These are phyloP conservation scores for Adansonia madagascariensis DNA, from an alignment of 441 rosid species.

Conservation along the genomic window DNA sequence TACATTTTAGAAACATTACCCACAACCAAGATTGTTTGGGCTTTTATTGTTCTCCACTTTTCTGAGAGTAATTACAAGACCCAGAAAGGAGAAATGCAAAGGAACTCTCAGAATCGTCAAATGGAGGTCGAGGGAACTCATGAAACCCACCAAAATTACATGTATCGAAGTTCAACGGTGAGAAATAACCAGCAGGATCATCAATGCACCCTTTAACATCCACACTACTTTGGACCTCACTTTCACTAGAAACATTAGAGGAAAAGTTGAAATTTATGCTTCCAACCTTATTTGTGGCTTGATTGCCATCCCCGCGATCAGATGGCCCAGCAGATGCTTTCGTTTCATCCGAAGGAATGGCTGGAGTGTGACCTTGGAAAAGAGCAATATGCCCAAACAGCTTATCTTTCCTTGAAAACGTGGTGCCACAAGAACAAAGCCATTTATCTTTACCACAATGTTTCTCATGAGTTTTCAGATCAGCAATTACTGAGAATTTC, in stretches of 20 bases:
- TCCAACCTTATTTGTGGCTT: conserved; percentile 45
- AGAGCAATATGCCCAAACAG: conserved; percentile 87
- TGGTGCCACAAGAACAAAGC: conserved; percentile 96
- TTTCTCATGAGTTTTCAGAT: conserved; percentile 96
- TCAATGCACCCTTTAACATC: conserved; percentile 57
- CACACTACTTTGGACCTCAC: conserved; percentile 39
- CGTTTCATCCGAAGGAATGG: conserved; percentile 72
- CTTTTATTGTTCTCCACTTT: conserved; percentile 46
- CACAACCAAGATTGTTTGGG: not conserved
- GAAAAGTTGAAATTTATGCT: conserved; percentile 46
- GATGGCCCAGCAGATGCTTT: conserved; percentile 45
- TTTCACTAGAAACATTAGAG: conserved; percentile 36
- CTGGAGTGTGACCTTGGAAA: conserved; percentile 97
- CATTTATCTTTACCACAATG: conserved; percentile 95
- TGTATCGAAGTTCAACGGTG: conserved; percentile 73
- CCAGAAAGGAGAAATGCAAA: conserved; percentile 70
- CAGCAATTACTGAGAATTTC: conserved; percentile 89
- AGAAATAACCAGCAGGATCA: conserved; percentile 56
- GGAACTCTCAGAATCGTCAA: conserved; percentile 77
- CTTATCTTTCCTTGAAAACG: conserved; percentile 95
- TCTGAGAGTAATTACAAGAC: conserved; percentile 64
- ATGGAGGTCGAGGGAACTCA: conserved; percentile 75
- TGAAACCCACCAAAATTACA: conserved; percentile 76
- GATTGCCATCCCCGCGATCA: conserved; percentile 43
- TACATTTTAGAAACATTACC: conserved; percentile 11